Percentiles rank a stretch among this genome's conserved stretches.
Conservation (phyloP, 2,329 filamentous ascomycete species). For the Claviceps quebecensis region DNA sequence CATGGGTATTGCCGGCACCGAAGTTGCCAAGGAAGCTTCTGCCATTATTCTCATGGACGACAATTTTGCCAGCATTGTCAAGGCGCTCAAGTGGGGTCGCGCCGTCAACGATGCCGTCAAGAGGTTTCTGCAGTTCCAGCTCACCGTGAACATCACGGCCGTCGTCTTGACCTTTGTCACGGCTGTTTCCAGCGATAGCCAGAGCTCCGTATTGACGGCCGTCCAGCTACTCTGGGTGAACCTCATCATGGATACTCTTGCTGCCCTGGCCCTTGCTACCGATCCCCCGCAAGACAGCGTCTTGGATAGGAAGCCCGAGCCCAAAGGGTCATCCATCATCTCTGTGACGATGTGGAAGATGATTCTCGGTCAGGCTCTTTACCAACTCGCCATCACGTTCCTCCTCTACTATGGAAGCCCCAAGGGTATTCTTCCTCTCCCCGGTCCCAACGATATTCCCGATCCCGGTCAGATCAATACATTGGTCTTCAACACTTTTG, state of each 20-base stretch:
- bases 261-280: conserved; percentile 75
- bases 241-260: conserved; percentile 93
- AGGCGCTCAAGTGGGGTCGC: conserved; percentile 68
- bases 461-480: conserved; percentile 46
- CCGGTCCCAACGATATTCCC: conserved; percentile 34
- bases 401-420: conserved; percentile 64
- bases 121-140: conserved; percentile 63
- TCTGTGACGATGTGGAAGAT: conserved; percentile 98
- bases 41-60: conserved; percentile 81
- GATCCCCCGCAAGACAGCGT: conserved; percentile 77
- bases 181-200: conserved; percentile 55
- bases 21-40: conserved; percentile 74
- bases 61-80: conserved; percentile 77
- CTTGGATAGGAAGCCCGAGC: conserved; percentile 58
- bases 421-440: conserved; percentile 20
- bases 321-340: conserved; percentile 48
- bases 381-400: conserved; percentile 70
- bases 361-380: conserved; percentile 86
- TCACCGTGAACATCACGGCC: conserved; percentile 84
- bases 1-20: conserved; percentile 73
- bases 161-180: conserved; percentile 80
- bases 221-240: conserved; percentile 95
- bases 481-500: conserved; percentile 93
- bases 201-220: conserved; percentile 67
- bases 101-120: conserved; percentile 67